Evolutionary conservation across 164 flowering plant genomes (phyloP), one percentile per base, ranked within the genome.

Genomic region (Aristolochia contorta): DNA sequence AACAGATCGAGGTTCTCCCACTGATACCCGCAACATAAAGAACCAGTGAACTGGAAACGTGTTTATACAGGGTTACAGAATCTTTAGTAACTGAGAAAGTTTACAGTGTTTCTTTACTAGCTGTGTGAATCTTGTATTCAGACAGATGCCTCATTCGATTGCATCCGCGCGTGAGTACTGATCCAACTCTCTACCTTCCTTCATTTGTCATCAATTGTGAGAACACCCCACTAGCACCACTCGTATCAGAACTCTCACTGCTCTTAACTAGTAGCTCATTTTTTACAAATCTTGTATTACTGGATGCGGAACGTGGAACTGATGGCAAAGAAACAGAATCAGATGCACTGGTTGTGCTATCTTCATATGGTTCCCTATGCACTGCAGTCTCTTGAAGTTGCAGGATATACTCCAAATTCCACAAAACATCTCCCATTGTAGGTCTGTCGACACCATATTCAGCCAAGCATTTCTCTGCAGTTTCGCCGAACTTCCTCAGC

Each of bases 361-460:
- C 68, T 48, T 65, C 78, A 1, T 32, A 66, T n/a, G 73, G 58
- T 58, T 69, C 75, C 57, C 67, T 64, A 52, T 43, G 56, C n/a
- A 65, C 57, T 30, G 70, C 78, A 46, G 67, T 73, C 61, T 82
- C 83, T 27, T 87, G 85, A 59, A 87, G 85, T 71, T 83, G 90
- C 62, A 84, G 77, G 25, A 70, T 75, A 57, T 83, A 59, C 58
- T 84, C 94, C 75, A 87, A 70, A 47, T 84, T 87, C 94, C 94
- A 87, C 51, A 87, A 53, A 30, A 87, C 94, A 69, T 87, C 90
- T 51, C 94, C 94, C 85, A 84, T 84, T 0, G 76, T 69, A 23
- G 94, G 94, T 77, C 94, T 77, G 64, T 84, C 90, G 19, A 81
- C 80, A 6, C 85, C 90, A 70, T 79, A 80, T 1, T 88, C 92